Base-by-base conservation (phyloP, 768 basidiomycete genomes). In the Panaeolus papilionaceus region DNA sequence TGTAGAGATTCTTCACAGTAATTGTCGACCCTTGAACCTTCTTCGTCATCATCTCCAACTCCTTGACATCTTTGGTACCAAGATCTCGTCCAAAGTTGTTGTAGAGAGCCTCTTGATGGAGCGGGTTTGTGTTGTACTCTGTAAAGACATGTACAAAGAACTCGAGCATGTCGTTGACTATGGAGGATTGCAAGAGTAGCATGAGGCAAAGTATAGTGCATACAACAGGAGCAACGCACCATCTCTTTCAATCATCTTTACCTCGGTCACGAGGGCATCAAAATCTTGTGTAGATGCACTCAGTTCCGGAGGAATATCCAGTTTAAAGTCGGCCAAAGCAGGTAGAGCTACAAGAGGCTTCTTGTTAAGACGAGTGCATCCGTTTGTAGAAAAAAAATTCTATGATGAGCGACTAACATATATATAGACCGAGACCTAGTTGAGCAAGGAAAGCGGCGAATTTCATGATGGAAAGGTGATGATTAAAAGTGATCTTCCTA, bases 141-240 rank as follows among this genome's bases (percentile, higher is more conserved):
- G 54, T 58, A 18, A 58, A 58, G 28, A 58, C 54, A 2, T 33
- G 3, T 18, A 28, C 28, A 16, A 58, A 58, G 54, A 12, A 33
- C 28, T 58, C 54, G 2, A 58, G 54, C 54, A 58, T 58, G 54
- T 33, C 54, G 14, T 14, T 58, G 10, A 58, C 54, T 58, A 23
- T 23, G 47, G 28, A 58, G 33, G 26, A 8, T 51, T 51, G 10
- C 10, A 51, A 51, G 11, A 58, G 8, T 1, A 9, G 20, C 18
- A 20, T 28, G 33, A 49, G 11, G 12, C 6, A 8, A 18, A 20
- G 47, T 11, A 23, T 16, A 28, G 20, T 11, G 33, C 10, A 14
- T 28, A 18, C 4, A 28, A 4, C 12, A 12, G 11, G 4, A 28
- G 12, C 4, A 11, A 9, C 54, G 7, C 16, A 58, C 54, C 54